Evolutionary conservation across 495 filamentous ascomycete species (phyloP).

Genomic region (Podospora didyma): DNA sequence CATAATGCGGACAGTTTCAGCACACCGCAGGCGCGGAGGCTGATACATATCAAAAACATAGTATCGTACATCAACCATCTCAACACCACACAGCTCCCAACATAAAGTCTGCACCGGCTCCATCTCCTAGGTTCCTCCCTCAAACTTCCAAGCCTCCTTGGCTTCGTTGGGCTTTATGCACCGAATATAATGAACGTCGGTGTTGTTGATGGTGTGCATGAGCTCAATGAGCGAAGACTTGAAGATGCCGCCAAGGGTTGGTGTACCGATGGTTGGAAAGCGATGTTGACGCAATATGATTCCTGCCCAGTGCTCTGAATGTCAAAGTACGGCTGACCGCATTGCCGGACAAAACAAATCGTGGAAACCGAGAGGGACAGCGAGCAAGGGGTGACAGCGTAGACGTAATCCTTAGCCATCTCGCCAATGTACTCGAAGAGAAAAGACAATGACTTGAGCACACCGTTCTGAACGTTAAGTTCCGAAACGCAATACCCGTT

Average conservation of each 20-base stretch:
- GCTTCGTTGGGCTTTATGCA: slow-evolving; percentile 99
- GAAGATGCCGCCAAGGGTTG: slow-evolving; percentile 96
- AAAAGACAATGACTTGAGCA: slow-evolving; percentile 95
- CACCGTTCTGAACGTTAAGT: slow-evolving; percentile 98
- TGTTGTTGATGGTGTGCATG: slow-evolving; percentile 96
- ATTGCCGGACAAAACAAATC: too few relatives aligned
- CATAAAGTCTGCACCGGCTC: too few relatives aligned
- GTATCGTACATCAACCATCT: too few relatives aligned
- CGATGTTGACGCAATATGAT: too few relatives aligned
- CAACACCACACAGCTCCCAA: too few relatives aligned
- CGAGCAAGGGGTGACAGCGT: slow-evolving; percentile 93
- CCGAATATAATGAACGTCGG: slow-evolving; percentile 98
- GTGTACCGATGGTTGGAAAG: slow-evolving; percentile 93
- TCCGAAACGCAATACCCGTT: slow-evolving; percentile 99
- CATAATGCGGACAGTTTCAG: too few relatives aligned
- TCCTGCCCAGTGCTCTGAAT: too few relatives aligned
- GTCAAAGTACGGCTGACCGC: too few relatives aligned
- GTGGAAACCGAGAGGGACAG: slow-evolving; percentile 94
- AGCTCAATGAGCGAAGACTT: slow-evolving; percentile 97
- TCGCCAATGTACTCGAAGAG: slow-evolving; percentile 99
- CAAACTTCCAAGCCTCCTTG: slow-evolving; percentile 96
- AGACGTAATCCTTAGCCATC: slow-evolving; percentile 99
- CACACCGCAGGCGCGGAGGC: too few relatives aligned
- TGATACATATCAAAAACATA: too few relatives aligned
- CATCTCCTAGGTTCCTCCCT: too few relatives aligned